phyloP scores from a whole-genome alignment of 2,329 filamentous ascomycete genomes.

The Nemania abortiva region DNA sequence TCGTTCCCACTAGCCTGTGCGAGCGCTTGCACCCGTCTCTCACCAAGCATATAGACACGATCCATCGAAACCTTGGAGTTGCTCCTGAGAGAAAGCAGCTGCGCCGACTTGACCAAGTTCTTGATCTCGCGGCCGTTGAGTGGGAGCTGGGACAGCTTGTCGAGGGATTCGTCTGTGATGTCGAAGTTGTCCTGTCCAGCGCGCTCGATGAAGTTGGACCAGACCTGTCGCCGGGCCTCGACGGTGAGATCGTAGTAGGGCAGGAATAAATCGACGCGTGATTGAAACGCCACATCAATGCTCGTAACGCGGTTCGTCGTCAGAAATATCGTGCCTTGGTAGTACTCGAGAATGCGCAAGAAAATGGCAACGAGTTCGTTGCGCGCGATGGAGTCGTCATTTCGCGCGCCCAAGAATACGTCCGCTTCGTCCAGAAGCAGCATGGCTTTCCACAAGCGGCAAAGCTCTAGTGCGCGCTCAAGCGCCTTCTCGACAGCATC shows the following conservation, averaged over 20 bases:
- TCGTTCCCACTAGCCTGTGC: slow-evolving; percentile 19
- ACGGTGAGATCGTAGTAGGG: slow-evolving; percentile 51
- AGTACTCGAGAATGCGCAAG: slow-evolving; percentile 48
- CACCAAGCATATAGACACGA: slow-evolving; percentile 50
- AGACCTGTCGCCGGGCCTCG: slow-evolving; percentile 51
- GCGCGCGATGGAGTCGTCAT: slow-evolving; percentile 51
- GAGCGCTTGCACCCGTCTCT: slow-evolving; percentile 48
- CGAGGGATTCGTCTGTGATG: slow-evolving; percentile 49
- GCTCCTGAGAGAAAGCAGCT: slow-evolving; percentile 52
- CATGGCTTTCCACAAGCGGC: slow-evolving; percentile 58
- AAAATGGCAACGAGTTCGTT: slow-evolving; percentile 55
- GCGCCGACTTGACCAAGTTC: slow-evolving; percentile 59
- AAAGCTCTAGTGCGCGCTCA: slow-evolving; percentile 53
- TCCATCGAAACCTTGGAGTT: slow-evolving; percentile 49
- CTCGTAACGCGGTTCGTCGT: slow-evolving; percentile 54
- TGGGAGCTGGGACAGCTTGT: slow-evolving; percentile 55
- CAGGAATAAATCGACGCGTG: slow-evolving; percentile 52
- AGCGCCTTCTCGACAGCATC: slow-evolving; percentile 52
- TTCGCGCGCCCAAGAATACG: slow-evolving; percentile 54
- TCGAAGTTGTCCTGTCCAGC: slow-evolving; percentile 51
- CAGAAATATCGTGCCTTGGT: slow-evolving; percentile 54
- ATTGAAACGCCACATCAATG: slow-evolving; percentile 55
- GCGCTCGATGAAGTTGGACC: slow-evolving; percentile 53
- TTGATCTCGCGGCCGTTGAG: slow-evolving; percentile 66
- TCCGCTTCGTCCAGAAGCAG: slow-evolving; percentile 60